Conservation (phyloP, 1,139 yeast species). For the Candida dubliniensis region DNA sequence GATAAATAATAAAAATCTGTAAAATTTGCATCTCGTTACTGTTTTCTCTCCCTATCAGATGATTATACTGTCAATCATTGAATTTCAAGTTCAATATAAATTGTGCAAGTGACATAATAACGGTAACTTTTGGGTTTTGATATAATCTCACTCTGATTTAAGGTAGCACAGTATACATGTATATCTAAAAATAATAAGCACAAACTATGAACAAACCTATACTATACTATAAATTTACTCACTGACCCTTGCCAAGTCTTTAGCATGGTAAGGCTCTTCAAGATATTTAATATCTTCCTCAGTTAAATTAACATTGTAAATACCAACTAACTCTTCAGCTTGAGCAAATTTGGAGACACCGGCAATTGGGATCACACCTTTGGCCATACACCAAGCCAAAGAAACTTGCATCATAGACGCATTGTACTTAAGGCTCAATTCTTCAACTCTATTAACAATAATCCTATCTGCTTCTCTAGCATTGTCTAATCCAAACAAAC, state of each 20-base stretch:
- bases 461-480: slow-evolving; percentile 24
- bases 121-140: too few species aligned
- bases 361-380: slow-evolving; percentile 54
- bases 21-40: too few species aligned
- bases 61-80: too few species aligned
- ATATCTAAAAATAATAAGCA: too few species aligned
- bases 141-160: too few species aligned
- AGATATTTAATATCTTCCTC: slow-evolving; percentile 46
- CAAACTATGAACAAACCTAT: too few species aligned
- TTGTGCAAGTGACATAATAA: too few species aligned
- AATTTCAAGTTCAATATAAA: too few species aligned
- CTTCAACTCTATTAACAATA: slow-evolving; percentile 52
- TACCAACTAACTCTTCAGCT: slow-evolving; percentile 52
- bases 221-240: not conserved
- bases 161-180: too few species aligned
- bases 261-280: slow-evolving; percentile 50
- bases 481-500: slow-evolving; percentile 7
- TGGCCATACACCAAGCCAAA: slow-evolving; percentile 53
- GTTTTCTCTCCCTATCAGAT: too few species aligned
- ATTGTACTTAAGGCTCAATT: slow-evolving; percentile 43
- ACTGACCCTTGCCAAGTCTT: slow-evolving; percentile 5
- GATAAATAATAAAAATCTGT: too few species aligned
- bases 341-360: slow-evolving; percentile 52
- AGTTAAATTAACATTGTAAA: slow-evolving; percentile 42
- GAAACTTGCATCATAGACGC: slow-evolving; percentile 56